Evolutionary conservation across 1,284 basidiomycete genomes (phyloP).

Genomic region (Cystobasidium pallidum): DNA sequence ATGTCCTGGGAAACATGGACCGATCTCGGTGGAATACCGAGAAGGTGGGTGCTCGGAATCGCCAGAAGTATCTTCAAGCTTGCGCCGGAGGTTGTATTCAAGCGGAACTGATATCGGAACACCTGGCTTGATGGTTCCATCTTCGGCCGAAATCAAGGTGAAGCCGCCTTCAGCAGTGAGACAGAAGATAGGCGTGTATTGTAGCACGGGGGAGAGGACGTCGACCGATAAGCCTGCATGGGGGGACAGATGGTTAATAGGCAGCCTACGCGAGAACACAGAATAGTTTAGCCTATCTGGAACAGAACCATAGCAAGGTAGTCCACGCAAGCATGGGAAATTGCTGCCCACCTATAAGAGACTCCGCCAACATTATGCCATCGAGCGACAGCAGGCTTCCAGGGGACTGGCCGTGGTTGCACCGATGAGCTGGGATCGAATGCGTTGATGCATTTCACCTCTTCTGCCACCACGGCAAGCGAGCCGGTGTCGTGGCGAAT

Average conservation of each 20-base stretch:
- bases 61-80: constrained; percentile 16
- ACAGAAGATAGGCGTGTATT: constrained; percentile 39
- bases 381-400: constrained; percentile 35
- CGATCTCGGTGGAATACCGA: neutral
- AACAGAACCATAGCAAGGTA: too few relatives aligned
- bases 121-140: neutral
- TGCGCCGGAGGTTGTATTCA: neutral
- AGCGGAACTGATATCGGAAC: constrained; percentile 16
- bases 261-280: constrained; percentile 2
- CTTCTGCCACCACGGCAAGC: constrained; percentile 30
- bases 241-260: constrained; percentile 30
- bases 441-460: constrained; percentile 26
- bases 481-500: neutral
- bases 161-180: constrained; percentile 13
- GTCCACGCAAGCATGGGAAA: neutral
- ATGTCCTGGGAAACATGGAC: constrained; percentile 29
- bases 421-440: neutral
- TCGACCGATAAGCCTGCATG: constrained; percentile 40
- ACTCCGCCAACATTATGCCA: constrained; percentile 28
- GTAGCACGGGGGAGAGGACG: constrained; percentile 26
- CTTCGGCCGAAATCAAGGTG: neutral
- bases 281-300: too few relatives aligned
- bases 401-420: neutral
- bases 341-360: constrained; percentile 13
- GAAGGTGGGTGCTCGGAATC: constrained; percentile 16